A percentile compares a stretch with the other conserved stretches of the same genome.
Evolutionary conservation across 2,329 filamentous ascomycete species (phyloP).

Genomic region (Fusarium sp.): DNA sequence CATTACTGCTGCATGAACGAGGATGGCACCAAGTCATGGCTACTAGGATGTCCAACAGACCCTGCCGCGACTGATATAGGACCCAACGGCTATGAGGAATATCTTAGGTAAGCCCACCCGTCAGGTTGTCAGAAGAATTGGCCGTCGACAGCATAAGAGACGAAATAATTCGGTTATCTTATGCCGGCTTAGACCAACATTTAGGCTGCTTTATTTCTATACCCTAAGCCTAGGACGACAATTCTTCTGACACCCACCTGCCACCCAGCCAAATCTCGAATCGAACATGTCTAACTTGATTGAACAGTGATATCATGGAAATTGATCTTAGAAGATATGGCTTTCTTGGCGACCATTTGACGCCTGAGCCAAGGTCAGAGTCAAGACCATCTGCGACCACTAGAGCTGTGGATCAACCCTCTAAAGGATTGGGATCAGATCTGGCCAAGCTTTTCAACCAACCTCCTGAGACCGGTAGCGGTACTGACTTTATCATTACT

Average conservation of each 20-base stretch:
- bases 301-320: constrained; percentile 81
- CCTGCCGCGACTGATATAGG: constrained; percentile 71
- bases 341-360: constrained; percentile 82
- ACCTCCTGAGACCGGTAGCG: constrained; percentile 83
- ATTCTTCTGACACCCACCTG: too few relatives aligned
- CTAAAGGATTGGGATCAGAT: constrained; percentile 82
- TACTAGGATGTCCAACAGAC: constrained; percentile 91
- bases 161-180: too few relatives aligned
- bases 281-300: constrained; percentile 30
- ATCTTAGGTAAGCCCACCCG: constrained; percentile 67
- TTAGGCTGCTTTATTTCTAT: too few relatives aligned
- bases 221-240: too few relatives aligned
- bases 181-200: too few relatives aligned
- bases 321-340: constrained; percentile 94
- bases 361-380: constrained; percentile 64
- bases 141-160: too few relatives aligned
- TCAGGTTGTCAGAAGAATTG: too few relatives aligned
- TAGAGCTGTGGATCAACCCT: constrained; percentile 64
- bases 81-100: constrained; percentile 83
- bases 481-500: constrained; percentile 91
- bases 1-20: constrained; percentile 98
- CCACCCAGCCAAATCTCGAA: neutral
- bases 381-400: constrained; percentile 60
- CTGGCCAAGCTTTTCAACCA: constrained; percentile 89
- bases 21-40: constrained; percentile 94